Evolutionary conservation across 805 yeast species (phyloP), one percentile per base, ranked within the genome.

Genomic region (Candida railenensis): DNA sequence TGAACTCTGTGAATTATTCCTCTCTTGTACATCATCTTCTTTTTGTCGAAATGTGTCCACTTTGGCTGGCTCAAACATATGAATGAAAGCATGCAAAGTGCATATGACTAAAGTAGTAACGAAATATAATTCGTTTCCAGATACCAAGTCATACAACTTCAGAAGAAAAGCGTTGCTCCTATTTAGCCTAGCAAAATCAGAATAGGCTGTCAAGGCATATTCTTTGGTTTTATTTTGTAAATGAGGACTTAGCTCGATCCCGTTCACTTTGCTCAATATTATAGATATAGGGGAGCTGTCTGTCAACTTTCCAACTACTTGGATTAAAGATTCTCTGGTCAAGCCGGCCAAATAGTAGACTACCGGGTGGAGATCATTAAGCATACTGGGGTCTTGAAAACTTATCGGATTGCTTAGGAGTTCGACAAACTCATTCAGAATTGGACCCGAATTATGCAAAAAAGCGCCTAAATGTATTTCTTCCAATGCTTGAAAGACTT

Each of bases 31-130:
- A 25, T 25, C 11, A 7, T 25, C 30, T 7, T 25, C 11, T 7
- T 25, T 11, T 25, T 25, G 30, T 25, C 30, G 11, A 7, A 7
- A 25, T 25, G 11, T 5, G 30, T 25, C 5, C 9, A 11, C 30
- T 7, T 5, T 8, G 37, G 37, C 19, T 28, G 19, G 14, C 7
- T 16, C 37, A 34, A 34, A 34, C 8, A 16, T 34, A 16, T 22
- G 16, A 15, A 14, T 9, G 18, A 36, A 18, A 8, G 40, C 15
- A 20, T 37, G 12, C 40, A 37, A 37, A n/a, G 30, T 37, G 30
- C 40, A 37, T 9, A 37, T 37, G 14, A 37, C 21, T 30, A 37
- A 37, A 12, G 40, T 37, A 5, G 30, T 37, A 8, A 37, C 40
- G 16, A 37, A 8, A 16, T 19, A 37, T 5, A 22, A 12, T 21